Conservation (phyloP, 1,284 basidiomycete species). For the Trichosporon coremiiforme region DNA sequence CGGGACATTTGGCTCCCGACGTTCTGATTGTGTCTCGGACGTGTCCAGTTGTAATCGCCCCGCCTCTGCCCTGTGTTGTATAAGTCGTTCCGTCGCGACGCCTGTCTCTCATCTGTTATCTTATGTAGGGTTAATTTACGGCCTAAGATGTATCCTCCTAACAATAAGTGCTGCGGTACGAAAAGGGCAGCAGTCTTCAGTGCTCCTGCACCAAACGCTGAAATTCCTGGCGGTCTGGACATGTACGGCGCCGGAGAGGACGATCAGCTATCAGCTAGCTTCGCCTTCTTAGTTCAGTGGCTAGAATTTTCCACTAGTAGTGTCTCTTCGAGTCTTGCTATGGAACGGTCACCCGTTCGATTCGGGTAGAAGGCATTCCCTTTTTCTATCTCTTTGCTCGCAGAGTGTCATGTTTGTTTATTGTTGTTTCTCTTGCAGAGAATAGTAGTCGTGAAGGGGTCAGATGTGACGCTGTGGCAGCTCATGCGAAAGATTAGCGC, state of each 20-base stretch:
- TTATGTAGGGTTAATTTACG: conserved; percentile 1
- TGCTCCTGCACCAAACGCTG: background rate
- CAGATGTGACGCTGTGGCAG: too few relatives aligned
- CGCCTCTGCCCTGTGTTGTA: background rate
- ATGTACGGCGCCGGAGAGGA: background rate
- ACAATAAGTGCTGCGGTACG: background rate
- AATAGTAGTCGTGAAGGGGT: too few relatives aligned
- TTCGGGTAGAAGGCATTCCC: conserved; percentile 18
- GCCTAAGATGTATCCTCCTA: background rate
- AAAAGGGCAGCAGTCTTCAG: too few relatives aligned
- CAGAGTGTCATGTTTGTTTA: too few relatives aligned
- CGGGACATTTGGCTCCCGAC: conserved; percentile 47
- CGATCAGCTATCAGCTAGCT: background rate
- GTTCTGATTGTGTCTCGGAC: conserved; percentile 25
- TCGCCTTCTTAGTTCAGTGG: conserved; percentile 19
- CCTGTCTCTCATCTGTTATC: background rate
- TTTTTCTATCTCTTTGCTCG: background rate
- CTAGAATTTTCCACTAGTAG: conserved; percentile 19
- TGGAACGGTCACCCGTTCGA: conserved; percentile 19
- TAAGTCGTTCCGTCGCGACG: background rate
- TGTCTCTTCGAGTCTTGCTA: conserved; percentile 13
- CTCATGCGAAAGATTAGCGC: too few relatives aligned
- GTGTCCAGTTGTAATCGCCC: background rate
- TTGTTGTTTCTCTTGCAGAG: too few relatives aligned
- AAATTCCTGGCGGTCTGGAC: background rate